These are phyloP conservation scores for Conticribra weissflogii DNA, from an alignment of 108 stramenopile genomes.

Conservation along the genomic window DNA sequence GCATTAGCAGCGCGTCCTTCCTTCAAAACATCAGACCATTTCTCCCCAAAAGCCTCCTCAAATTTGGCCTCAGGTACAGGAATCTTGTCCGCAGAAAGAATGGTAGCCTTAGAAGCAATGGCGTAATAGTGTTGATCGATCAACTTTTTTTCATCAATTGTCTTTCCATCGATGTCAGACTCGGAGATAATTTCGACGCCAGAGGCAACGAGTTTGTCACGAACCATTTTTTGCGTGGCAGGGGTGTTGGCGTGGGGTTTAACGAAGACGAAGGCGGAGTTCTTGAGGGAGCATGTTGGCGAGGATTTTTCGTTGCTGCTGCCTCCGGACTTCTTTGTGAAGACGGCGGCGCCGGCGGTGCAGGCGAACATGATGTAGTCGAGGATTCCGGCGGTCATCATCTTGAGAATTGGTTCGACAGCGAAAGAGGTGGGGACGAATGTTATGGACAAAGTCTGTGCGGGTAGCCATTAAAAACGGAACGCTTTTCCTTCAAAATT, in stretches of 20 bases:
- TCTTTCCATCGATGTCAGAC: conserved; percentile 69
- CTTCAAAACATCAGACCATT: conserved; percentile 78
- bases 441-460: too few species aligned
- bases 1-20: conserved; percentile 87
- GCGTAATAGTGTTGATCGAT: conserved; percentile 97
- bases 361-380: conserved; percentile 45
- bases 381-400: conserved; percentile 28
- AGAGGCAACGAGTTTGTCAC: conserved; percentile 52
- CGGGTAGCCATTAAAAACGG: too few species aligned
- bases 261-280: conserved; percentile 94
- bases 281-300: conserved; percentile 47
- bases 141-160: conserved; percentile 88
- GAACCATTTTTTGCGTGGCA: conserved; percentile 76
- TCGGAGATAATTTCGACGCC: conserved; percentile 80
- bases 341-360: conserved; percentile 45
- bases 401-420: background rate
- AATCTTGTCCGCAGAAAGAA: conserved; percentile 80
- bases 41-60: conserved; percentile 83
- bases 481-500: too few species aligned
- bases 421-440: too few species aligned
- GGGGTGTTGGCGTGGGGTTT: conserved; percentile 95
- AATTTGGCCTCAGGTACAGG: conserved; percentile 89
- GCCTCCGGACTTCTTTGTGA: conserved; percentile 19
- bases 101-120: conserved; percentile 94
- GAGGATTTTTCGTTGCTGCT: conserved; percentile 3